Evolutionary conservation across 2,329 filamentous ascomycete genomes (phyloP), one percentile per base, ranked within the genome.

Genomic region (Xylariaceae sp.): DNA sequence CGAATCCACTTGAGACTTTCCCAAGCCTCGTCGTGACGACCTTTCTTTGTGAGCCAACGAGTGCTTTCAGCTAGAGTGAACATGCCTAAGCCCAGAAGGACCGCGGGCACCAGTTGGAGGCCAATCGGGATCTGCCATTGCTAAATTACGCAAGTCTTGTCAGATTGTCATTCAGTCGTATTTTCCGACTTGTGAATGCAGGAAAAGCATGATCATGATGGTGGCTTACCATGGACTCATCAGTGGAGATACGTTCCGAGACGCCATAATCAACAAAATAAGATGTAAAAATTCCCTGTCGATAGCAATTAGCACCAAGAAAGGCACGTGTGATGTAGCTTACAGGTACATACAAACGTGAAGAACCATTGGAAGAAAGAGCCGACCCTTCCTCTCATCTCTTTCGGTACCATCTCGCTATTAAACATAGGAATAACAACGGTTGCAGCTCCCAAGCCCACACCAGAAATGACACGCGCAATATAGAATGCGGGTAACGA

Each of bases 121-220:
- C 72, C 75, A 42, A 80, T 69, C 1, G 76, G 76, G 22, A 79
- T 69, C 58, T 78, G 76, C 77, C 76, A 80, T 60, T 80, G 75
- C 2, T 59, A n/a, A n/a, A n/a, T n/a, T n/a, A n/a, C n/a, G n/a
- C n/a, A n/a, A n/a, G n/a, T n/a, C n/a, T n/a, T n/a, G n/a, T n/a
- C n/a, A n/a, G n/a, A n/a, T n/a, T n/a, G n/a, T n/a, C n/a, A n/a
- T n/a, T n/a, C n/a, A n/a, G n/a, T n/a, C n/a, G n/a, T n/a, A n/a
- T n/a, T n/a, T n/a, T n/a, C n/a, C n/a, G n/a, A n/a, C n/a, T n/a
- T n/a, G n/a, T n/a, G n/a, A n/a, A n/a, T n/a, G n/a, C n/a, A n/a
- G n/a, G n/a, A n/a, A n/a, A n/a, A n/a, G n/a, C n/a, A n/a, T n/a
- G n/a, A n/a, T n/a, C n/a, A n/a, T n/a, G n/a, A n/a, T n/a, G n/a